Percentiles rank a stretch among this genome's conserved stretches.
These are phyloP conservation scores for Bruguiera hainesii DNA, from an alignment of 441 rosid species.

Conservation along the genomic window DNA sequence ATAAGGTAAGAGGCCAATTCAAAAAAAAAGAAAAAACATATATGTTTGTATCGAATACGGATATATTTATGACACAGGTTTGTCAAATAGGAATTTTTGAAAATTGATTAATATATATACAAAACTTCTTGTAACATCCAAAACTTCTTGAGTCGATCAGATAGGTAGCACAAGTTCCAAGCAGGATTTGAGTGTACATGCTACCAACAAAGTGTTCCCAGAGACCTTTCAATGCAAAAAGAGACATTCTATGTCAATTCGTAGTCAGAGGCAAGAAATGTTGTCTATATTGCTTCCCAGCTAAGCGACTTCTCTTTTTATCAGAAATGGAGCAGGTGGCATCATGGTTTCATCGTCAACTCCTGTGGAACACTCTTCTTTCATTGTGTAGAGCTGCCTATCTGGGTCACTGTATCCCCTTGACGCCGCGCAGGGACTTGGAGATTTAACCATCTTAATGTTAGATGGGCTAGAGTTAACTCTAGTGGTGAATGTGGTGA, in stretches of 20 bases:
- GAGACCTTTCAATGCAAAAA: too few species aligned
- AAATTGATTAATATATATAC: too few species aligned
- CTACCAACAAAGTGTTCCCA: not conserved
- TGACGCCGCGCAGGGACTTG: conserved; percentile 44
- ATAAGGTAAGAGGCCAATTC: too few species aligned
- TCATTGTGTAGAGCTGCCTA: conserved; percentile 38
- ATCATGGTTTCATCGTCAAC: conserved; percentile 50
- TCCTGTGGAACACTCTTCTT: conserved; percentile 34
- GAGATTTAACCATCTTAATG: conserved; percentile 31
- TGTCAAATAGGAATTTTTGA: too few species aligned
- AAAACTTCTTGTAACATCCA: too few species aligned
- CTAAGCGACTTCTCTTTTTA: conserved; percentile 46
- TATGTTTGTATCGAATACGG: too few species aligned
- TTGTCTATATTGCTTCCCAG: not conserved
- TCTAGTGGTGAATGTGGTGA: conserved; percentile 18
- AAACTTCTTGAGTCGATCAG: too few species aligned
- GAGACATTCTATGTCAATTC: not conserved
- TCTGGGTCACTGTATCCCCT: conserved; percentile 41
- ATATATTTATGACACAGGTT: too few species aligned
- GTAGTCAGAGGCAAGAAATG: conserved; percentile 2
- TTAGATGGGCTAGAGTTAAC: conserved; percentile 29
- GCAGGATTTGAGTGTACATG: not conserved
- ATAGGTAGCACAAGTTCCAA: not conserved
- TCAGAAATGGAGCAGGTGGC: conserved; percentile 61
- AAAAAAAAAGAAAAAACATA: too few species aligned